These are phyloP conservation scores for Penicillium sp. DNA, from an alignment of 2,329 filamentous ascomycete species.

Conservation along the genomic window DNA sequence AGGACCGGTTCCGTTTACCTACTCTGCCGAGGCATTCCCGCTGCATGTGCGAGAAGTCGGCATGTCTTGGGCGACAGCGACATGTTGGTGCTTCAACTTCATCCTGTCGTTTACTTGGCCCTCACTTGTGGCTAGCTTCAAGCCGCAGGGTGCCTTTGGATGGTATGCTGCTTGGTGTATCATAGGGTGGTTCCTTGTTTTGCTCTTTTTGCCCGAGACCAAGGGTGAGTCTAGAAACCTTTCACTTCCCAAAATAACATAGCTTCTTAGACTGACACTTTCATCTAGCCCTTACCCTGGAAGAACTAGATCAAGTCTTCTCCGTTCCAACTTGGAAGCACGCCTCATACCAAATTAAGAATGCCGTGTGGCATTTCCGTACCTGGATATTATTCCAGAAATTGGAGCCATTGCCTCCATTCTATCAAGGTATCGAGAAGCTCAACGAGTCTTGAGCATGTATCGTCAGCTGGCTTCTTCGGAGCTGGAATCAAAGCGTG, in stretches of 20 bases:
- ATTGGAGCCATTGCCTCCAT: constrained; percentile 29
- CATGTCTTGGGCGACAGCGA: constrained; percentile 57
- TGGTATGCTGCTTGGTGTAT: constrained; percentile 57
- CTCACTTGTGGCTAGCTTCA: constrained; percentile 45
- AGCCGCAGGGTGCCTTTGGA: constrained; percentile 51
- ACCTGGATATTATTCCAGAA: constrained; percentile 38
- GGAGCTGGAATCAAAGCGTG: no score
- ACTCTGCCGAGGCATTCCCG: constrained; percentile 62
- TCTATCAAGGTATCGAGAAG: constrained; percentile 29
- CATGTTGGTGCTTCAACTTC: constrained; percentile 56
- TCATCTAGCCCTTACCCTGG: constrained; percentile 34
- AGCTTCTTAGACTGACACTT: background rate
- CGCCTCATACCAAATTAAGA: constrained; percentile 37
- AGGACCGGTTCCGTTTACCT: constrained; percentile 61
- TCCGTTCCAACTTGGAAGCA: constrained; percentile 47
- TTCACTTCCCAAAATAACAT: background rate
- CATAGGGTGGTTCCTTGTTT: constrained; percentile 50
- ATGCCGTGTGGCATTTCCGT: constrained; percentile 38
- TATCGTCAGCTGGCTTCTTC: background rate
- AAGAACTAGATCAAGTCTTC: constrained; percentile 53
- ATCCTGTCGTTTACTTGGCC: constrained; percentile 54
- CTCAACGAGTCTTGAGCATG: constrained; percentile 14
- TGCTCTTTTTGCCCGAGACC: constrained; percentile 51
- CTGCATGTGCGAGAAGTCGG: constrained; percentile 59
- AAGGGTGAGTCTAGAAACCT: constrained; percentile 28